Evolutionary conservation across 345 rosid species (phyloP).

Genomic region (Citrus cavaleriei): DNA sequence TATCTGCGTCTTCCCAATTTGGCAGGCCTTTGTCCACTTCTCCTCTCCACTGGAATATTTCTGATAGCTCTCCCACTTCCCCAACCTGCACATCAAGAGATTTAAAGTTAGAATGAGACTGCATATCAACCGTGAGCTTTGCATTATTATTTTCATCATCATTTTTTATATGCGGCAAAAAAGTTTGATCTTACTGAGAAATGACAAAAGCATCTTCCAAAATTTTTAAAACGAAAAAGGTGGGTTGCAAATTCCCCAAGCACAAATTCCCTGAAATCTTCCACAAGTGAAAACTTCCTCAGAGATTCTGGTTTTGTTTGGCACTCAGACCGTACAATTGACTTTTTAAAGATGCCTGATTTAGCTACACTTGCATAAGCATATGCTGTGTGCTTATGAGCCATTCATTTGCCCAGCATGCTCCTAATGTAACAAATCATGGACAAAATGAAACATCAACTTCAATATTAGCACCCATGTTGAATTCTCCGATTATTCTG

Average conservation of each 20-base stretch:
- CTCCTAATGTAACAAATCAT: not conserved
- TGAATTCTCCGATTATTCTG: conserved; percentile 2
- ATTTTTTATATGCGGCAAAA: not conserved
- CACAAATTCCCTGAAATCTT: not conserved
- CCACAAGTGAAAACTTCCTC: not conserved
- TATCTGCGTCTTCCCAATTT: conserved; percentile 40
- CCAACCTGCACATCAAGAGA: conserved; percentile 26
- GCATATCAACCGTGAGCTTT: not conserved
- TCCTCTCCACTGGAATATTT: conserved; percentile 52
- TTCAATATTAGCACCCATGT: not conserved
- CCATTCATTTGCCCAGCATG: not conserved
- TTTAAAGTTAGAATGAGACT: not conserved
- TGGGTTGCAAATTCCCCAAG: not conserved
- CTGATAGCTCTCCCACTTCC: conserved; percentile 44
- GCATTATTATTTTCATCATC: not conserved
- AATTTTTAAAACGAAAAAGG: not conserved
- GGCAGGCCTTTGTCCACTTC: conserved; percentile 50
- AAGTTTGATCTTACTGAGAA: not conserved
- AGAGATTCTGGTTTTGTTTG: not conserved
- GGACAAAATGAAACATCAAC: not conserved
- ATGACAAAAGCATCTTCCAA: conserved; percentile 5
- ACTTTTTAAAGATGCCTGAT: not conserved
- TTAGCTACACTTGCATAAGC: not conserved
- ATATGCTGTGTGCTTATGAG: not conserved
- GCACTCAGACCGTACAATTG: not conserved